Conservation (phyloP, 2,329 filamentous ascomycete species). For the Lasiodiplodia gonubiensis region DNA sequence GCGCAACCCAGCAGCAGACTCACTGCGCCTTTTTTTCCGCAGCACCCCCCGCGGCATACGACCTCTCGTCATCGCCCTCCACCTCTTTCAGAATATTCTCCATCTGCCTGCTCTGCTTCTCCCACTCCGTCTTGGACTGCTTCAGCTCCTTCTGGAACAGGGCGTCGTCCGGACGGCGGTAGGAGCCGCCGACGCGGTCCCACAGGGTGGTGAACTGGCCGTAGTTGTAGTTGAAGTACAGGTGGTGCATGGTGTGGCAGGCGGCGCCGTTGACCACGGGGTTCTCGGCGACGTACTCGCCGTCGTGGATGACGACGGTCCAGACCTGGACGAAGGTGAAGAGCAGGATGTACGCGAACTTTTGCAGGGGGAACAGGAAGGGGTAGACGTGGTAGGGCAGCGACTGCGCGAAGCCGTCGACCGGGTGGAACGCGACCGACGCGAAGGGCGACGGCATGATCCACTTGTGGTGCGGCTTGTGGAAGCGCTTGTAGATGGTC, state of each 20-base stretch:
- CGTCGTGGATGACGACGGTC: conserved; percentile 59
- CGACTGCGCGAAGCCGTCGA: conserved; percentile 55
- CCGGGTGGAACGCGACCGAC: conserved; percentile 55
- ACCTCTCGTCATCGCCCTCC: conserved; percentile 60
- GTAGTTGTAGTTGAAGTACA: conserved; percentile 80
- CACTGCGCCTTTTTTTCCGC: conserved; percentile 51
- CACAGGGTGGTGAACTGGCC: conserved; percentile 92
- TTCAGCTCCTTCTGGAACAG: conserved; percentile 84
- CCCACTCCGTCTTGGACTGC: conserved; percentile 81
- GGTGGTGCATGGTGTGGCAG: conserved; percentile 50
- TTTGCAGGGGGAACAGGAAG: conserved; percentile 55
- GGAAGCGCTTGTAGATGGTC: conserved; percentile 54
- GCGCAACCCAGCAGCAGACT: not conserved
- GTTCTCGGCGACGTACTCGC: conserved; percentile 57
- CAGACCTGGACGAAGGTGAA: conserved; percentile 56
- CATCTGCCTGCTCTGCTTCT: conserved; percentile 75
- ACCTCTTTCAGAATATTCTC: conserved; percentile 78
- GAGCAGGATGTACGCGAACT: conserved; percentile 53
- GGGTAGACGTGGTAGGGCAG: conserved; percentile 55
- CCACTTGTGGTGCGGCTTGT: conserved; percentile 59
- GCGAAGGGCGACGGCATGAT: conserved; percentile 57
- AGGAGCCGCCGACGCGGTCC: conserved; percentile 86
- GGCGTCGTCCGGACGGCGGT: conserved; percentile 82
- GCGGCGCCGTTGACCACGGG: conserved; percentile 57
- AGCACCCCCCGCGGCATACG: conserved; percentile 43